phyloP scores from a whole-genome alignment of 2,329 filamentous ascomycete genomes.

The Colletotrichum paranaense region DNA sequence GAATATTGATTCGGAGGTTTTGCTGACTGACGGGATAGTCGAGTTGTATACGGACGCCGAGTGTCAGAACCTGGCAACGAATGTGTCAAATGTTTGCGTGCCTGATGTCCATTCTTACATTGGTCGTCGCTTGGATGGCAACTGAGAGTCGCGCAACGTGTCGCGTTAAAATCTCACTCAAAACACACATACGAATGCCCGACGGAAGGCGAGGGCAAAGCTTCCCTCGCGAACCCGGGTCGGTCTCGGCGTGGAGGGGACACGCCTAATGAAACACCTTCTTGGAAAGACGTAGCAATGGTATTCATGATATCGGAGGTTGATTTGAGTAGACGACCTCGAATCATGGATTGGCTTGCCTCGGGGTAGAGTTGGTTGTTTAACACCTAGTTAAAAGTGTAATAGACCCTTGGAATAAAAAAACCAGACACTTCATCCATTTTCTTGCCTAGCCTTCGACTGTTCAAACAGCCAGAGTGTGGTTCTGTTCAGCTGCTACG shows the following conservation, averaged over 20 bases:
- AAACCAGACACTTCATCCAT: background rate
- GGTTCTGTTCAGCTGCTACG: background rate
- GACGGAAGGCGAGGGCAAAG: too few species aligned
- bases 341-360: background rate
- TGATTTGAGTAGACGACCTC: background rate
- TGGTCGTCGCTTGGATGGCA: constrained; percentile 14
- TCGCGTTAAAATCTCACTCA: background rate
- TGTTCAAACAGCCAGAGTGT: background rate
- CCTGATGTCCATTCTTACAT: constrained; percentile 19
- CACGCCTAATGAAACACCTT: too few species aligned
- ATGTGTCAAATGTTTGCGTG: constrained; percentile 24
- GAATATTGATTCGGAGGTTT: too few species aligned
- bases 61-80: constrained; percentile 25
- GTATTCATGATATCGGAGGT: background rate
- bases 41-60: constrained; percentile 23
- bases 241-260: too few species aligned
- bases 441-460: background rate
- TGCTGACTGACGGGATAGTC: background rate
- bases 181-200: too few species aligned
- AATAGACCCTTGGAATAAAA: background rate
- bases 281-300: background rate
- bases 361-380: background rate
- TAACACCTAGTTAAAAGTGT: background rate
- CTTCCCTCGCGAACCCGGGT: too few species aligned
- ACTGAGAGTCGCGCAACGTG: background rate